Conservation (phyloP, 371 early-diverging fungal species). For the Mucor saturninus region DNA sequence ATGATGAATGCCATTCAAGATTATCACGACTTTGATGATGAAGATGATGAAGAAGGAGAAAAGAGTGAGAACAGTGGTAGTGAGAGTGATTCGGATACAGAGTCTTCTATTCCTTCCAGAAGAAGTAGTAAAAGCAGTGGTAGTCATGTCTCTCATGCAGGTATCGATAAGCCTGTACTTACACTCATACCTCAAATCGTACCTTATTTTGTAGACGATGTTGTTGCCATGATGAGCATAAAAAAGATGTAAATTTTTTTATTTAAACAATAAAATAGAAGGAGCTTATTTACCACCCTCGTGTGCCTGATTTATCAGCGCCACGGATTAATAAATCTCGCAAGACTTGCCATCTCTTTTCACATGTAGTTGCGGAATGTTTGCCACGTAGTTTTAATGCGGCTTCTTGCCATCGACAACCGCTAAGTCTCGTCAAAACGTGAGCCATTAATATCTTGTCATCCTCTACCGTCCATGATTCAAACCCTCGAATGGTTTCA, state of each 20-base stretch:
- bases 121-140: conserved; percentile 13
- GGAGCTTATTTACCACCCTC: conserved; percentile 18
- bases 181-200: conserved; percentile 14
- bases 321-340: conserved; percentile 28
- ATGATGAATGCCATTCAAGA: conserved; percentile 35
- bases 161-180: conserved; percentile 11
- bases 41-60: conserved; percentile 5
- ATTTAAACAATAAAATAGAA: conserved; percentile 1
- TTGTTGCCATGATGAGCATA: background rate
- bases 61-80: background rate
- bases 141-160: conserved; percentile 14
- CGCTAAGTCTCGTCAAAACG: conserved; percentile 28
- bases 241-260: conserved; percentile 9
- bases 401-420: conserved; percentile 32
- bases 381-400: conserved; percentile 22
- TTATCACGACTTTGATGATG: conserved; percentile 35
- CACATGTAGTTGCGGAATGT: conserved; percentile 25
- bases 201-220: conserved; percentile 17
- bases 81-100: background rate
- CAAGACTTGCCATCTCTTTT: conserved; percentile 30
- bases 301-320: conserved; percentile 26
- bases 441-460: conserved; percentile 35
- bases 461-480: conserved; percentile 34
- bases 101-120: conserved; percentile 2
- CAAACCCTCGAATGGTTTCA: conserved; percentile 38